Base-by-base conservation (phyloP, 2,329 filamentous ascomycete genomes). In the Pseudogymnoascus sp. region DNA sequence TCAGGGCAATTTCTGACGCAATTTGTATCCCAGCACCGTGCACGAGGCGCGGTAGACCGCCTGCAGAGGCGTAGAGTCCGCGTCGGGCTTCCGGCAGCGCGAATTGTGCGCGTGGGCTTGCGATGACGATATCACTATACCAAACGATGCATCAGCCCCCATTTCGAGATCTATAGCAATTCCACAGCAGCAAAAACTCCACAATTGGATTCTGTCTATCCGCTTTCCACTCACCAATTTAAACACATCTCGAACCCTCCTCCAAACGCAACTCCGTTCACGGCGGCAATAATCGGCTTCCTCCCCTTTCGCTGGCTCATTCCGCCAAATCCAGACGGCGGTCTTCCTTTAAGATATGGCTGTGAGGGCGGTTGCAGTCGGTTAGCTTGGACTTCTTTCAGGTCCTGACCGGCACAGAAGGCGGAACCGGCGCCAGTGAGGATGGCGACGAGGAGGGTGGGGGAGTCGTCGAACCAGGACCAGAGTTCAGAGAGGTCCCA, bases 261-360 rank as follows among this genome's bases (percentile, higher is more conserved):
- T 0, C 83, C 83, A 56, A 83, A 73, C 1, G 81, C 81, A 65
- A 80, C 77, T 0, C 83, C 83, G 71, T 85, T 85, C 2, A 84
- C 81, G 1, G 83, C 83, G 7, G 81, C 82, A 69, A 85, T 82
- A 53, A 85, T 77, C 1, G 83, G 83, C 72, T 85, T 85, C 75
- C 83, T 85, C 0, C 85, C 84, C 11, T 73, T 72, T 11, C 85
- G 76, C 42, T 80, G 75, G 42, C 80, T 83, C 12, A 88, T 70
- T 0, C 82, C 84, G 38, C 76, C 79, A 69, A 85, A 84, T 0
- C 84, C 84, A 1, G 74, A 73, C 1, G 75, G 63, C 1, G 80
- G 80, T 65, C 33, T 79, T 78, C 71, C 16, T 63, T 66, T 38
- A 71, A 68, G n/a, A 71, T 66, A 68, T 66, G 37, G 59, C 64